A percentile compares a stretch with the other conserved stretches of the same genome.
These are phyloP conservation scores for Boletus barrowsii DNA, from an alignment of 768 basidiomycete species.

Conservation along the genomic window DNA sequence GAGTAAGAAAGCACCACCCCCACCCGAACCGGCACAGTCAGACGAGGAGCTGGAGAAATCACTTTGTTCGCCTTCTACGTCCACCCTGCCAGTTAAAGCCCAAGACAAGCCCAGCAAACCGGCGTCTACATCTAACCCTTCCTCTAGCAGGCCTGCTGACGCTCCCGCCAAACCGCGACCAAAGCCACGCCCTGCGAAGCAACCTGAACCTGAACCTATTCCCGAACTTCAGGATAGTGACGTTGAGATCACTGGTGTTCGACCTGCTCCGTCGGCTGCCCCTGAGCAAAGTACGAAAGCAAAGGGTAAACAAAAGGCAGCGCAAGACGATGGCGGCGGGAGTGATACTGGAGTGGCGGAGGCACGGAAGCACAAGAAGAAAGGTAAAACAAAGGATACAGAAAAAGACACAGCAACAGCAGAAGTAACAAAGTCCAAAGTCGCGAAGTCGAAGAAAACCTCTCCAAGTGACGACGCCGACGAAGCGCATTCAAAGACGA, in stretches of 20 bases:
- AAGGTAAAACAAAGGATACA: slow-evolving; percentile 15
- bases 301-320: slow-evolving; percentile 41
- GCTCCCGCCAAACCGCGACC: slow-evolving; percentile 22
- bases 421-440: slow-evolving; percentile 30
- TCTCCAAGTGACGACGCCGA: slow-evolving; percentile 16
- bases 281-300: slow-evolving; percentile 26
- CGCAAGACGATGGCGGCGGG: slow-evolving; percentile 14
- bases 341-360: slow-evolving; percentile 20
- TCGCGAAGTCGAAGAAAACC: slow-evolving; percentile 23
- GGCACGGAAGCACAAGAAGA: slow-evolving; percentile 30
- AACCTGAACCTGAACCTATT: slow-evolving; percentile 14
- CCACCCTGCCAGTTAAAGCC: slow-evolving; percentile 5
- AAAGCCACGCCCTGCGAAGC: slow-evolving; percentile 20
- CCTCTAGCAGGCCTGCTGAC: slow-evolving; percentile 16
- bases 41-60: slow-evolving; percentile 26
- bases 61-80: slow-evolving; percentile 15
- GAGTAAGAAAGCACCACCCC: slow-evolving; percentile 9
- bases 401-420: slow-evolving; percentile 20
- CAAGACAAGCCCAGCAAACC: slow-evolving; percentile 18
- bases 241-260: slow-evolving; percentile 25
- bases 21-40: slow-evolving; percentile 8
- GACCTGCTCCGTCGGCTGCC: slow-evolving; percentile 12
- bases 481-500: slow-evolving; percentile 12
- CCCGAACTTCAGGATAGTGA: slow-evolving; percentile 29
- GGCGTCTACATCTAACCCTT: slow-evolving; percentile 14